These are phyloP conservation scores for Pilasporangium apinafurcum DNA, from an alignment of 352 stramenopile genomes.

Conservation along the genomic window DNA sequence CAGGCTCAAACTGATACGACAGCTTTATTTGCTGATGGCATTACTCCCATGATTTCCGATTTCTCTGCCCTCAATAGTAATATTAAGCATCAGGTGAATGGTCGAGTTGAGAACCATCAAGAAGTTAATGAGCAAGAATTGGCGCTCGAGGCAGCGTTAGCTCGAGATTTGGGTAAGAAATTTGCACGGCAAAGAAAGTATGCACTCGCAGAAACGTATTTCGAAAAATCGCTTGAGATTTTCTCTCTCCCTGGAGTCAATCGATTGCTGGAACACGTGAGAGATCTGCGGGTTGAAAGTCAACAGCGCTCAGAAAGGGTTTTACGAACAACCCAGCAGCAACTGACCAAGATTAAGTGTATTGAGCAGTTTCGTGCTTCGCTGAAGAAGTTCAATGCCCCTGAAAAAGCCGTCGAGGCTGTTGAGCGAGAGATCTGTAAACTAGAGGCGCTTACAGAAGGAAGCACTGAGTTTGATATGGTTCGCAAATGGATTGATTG, in stretches of 20 bases:
- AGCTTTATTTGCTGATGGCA: neutral
- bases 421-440: constrained; percentile 46
- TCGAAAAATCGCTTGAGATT: constrained; percentile 47
- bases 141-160: constrained; percentile 52
- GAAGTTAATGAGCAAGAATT: constrained; percentile 16
- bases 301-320: too few species aligned
- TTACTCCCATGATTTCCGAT: neutral
- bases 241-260: constrained; percentile 49
- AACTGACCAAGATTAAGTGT: constrained; percentile 3
- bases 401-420: constrained; percentile 15
- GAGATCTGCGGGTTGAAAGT: constrained; percentile 4
- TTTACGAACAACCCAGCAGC: too few species aligned
- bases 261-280: constrained; percentile 27
- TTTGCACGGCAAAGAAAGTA: constrained; percentile 37
- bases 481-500: constrained; percentile 53
- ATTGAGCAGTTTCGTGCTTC: constrained; percentile 14
- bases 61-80: neutral
- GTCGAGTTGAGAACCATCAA: neutral
- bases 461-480: constrained; percentile 20
- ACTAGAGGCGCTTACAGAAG: constrained; percentile 17
- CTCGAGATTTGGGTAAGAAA: constrained; percentile 57
- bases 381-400: constrained; percentile 11
- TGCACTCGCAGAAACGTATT: constrained; percentile 45
- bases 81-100: neutral
- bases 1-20: constrained; percentile 6